Conservation (phyloP, 2,329 filamentous ascomycete species). For the Grosmannia penicillata region DNA sequence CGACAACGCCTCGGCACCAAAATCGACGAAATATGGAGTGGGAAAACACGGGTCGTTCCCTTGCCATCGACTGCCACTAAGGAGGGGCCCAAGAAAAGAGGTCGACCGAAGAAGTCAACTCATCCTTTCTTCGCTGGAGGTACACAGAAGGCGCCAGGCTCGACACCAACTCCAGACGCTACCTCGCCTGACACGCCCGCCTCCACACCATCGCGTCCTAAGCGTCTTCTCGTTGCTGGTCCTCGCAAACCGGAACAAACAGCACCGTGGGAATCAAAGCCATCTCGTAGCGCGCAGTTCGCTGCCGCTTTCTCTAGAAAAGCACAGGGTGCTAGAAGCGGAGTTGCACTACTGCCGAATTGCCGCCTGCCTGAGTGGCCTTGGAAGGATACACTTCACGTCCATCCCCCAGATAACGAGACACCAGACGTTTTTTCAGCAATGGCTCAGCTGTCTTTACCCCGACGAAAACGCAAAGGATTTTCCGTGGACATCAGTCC, state of each 20-base stretch:
- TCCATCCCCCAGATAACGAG: constrained; percentile 23
- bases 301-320: too few relatives aligned
- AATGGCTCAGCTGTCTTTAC: too few relatives aligned
- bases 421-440: too few relatives aligned
- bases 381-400: constrained; percentile 45
- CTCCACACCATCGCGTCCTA: too few relatives aligned
- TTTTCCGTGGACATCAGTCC: too few relatives aligned
- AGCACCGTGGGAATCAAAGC: too few relatives aligned
- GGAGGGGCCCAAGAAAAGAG: not conserved
- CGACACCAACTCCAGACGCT: not conserved
- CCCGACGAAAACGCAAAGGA: constrained; percentile 34
- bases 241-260: too few relatives aligned
- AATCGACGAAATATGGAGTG: constrained; percentile 1
- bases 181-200: constrained; percentile 8
- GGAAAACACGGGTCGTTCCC: not conserved
- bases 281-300: too few relatives aligned
- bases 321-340: constrained; percentile 26
- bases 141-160: constrained; percentile 12
- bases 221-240: too few relatives aligned
- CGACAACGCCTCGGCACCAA: constrained; percentile 3
- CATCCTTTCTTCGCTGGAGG: constrained; percentile 59
- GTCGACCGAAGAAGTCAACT: constrained; percentile 11
- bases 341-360: constrained; percentile 46
- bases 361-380: constrained; percentile 59
- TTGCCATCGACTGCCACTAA: not conserved